A percentile compares a stretch with the other conserved stretches of the same genome.
These are phyloP conservation scores for Austroboletus eburneus DNA, from an alignment of 768 basidiomycete genomes.

Conservation along the genomic window DNA sequence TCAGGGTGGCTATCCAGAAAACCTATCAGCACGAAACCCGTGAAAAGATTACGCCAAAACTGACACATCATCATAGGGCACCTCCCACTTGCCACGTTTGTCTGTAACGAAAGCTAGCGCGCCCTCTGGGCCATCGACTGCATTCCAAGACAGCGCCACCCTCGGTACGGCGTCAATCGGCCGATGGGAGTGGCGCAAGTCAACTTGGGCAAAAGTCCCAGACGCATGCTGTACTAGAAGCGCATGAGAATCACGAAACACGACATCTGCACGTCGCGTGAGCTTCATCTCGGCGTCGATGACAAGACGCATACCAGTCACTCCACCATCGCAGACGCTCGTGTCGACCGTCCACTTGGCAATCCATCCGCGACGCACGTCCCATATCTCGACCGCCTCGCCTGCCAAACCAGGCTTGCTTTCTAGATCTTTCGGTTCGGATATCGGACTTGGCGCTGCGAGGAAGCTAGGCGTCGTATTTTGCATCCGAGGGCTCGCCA, in stretches of 20 bases:
- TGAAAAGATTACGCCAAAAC: constrained; percentile 19
- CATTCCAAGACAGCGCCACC: constrained; percentile 62
- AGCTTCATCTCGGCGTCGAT: background rate
- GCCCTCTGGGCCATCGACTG: constrained; percentile 36
- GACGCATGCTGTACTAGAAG: constrained; percentile 72
- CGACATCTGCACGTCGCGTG: constrained; percentile 45
- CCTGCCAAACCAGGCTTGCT: constrained; percentile 27
- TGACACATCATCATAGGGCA: constrained; percentile 80
- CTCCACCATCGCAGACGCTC: constrained; percentile 63
- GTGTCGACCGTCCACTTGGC: constrained; percentile 78
- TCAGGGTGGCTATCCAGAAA: constrained; percentile 35
- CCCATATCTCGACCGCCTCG: constrained; percentile 81
- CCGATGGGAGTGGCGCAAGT: constrained; percentile 58
- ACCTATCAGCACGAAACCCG: background rate
- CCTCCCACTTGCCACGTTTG: constrained; percentile 47
- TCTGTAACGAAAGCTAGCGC: constrained; percentile 66
- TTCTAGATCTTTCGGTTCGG: constrained; percentile 15
- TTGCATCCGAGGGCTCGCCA: constrained; percentile 29
- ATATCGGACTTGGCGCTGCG: constrained; percentile 1
- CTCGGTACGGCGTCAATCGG: constrained; percentile 68
- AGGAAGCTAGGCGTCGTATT: constrained; percentile 21
- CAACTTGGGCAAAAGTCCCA: constrained; percentile 76
- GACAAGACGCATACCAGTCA: constrained; percentile 53
- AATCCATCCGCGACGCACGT: constrained; percentile 74
- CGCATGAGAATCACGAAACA: constrained; percentile 65